Evolutionary conservation across 257 asterid species (phyloP).

Genomic region (Verbena officinalis): DNA sequence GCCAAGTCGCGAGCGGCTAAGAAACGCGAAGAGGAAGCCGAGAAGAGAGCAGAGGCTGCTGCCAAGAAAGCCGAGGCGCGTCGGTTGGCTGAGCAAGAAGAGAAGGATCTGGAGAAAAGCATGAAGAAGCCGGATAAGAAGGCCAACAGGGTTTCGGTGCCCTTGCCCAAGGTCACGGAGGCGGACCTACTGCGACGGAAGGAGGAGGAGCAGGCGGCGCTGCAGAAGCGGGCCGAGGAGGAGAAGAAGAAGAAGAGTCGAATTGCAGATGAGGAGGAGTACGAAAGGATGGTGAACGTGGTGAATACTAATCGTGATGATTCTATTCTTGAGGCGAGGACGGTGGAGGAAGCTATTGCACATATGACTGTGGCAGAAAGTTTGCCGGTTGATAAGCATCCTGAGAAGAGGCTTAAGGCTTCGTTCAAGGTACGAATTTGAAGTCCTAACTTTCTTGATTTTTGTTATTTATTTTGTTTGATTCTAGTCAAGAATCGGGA

Average conservation of each 20-base stretch:
- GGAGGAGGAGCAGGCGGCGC: slow-evolving; percentile 78
- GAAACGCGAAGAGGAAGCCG: slow-evolving; percentile 89
- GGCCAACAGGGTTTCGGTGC: slow-evolving; percentile 71
- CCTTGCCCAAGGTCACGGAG: slow-evolving; percentile 90
- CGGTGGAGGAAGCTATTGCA: slow-evolving; percentile 86
- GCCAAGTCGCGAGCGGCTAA: slow-evolving; percentile 84
- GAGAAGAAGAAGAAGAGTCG: slow-evolving; percentile 71
- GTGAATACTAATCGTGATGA: slow-evolving; percentile 82
- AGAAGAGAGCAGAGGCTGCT: slow-evolving; percentile 77
- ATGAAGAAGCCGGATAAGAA: slow-evolving; percentile 83
- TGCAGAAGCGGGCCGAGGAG: slow-evolving; percentile 69
- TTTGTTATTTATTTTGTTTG: not conserved
- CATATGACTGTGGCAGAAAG: slow-evolving; percentile 59
- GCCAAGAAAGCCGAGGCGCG: slow-evolving; percentile 91
- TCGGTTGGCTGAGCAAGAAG: slow-evolving; percentile 83
- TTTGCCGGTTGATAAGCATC: slow-evolving; percentile 86
- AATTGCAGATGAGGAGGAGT: slow-evolving; percentile 81
- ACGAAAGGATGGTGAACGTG: slow-evolving; percentile 67
- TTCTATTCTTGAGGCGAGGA: slow-evolving; percentile 72
- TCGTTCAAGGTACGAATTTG: slow-evolving; percentile 64
- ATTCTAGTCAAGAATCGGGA: not conserved
- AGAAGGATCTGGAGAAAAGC: slow-evolving; percentile 73
- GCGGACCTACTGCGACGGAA: slow-evolving; percentile 66
- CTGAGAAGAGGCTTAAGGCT: slow-evolving; percentile 94
- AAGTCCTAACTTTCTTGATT: not conserved